These are phyloP conservation scores for Alternaria brassicae DNA, from an alignment of 2,329 filamentous ascomycete genomes.

Conservation along the genomic window DNA sequence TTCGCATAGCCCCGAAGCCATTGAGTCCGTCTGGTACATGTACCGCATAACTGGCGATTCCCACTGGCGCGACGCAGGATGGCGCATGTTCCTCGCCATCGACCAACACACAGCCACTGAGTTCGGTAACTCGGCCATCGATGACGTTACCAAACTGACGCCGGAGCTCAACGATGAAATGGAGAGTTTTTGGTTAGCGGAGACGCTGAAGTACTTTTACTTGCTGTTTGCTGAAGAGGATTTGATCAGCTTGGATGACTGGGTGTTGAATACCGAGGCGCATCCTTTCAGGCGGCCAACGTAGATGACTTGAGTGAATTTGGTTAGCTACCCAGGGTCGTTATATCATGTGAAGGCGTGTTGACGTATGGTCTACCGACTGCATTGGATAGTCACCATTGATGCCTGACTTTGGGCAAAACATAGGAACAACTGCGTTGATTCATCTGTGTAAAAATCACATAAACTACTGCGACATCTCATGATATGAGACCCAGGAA, in stretches of 20 bases:
- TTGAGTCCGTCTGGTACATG: slow-evolving; percentile 81
- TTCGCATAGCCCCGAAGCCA: slow-evolving; percentile 68
- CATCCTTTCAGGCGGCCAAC: slow-evolving; percentile 52
- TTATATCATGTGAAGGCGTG: background rate
- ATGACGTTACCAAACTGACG: slow-evolving; percentile 66
- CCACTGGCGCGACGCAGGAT: slow-evolving; percentile 71
- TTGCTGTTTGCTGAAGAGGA: slow-evolving; percentile 67
- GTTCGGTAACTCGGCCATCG: slow-evolving; percentile 69
- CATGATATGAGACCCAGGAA: background rate
- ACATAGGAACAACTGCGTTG: background rate
- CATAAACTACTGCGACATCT: background rate
- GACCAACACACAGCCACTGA: slow-evolving; percentile 66
- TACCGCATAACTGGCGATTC: slow-evolving; percentile 74
- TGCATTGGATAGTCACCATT: background rate
- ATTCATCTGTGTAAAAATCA: background rate
- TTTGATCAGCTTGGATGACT: slow-evolving; percentile 68
- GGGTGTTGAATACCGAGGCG: slow-evolving; percentile 63
- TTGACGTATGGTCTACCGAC: background rate
- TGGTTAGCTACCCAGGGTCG: background rate
- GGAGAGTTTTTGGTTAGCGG: slow-evolving; percentile 78
- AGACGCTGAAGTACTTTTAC: slow-evolving; percentile 73
- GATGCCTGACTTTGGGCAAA: background rate
- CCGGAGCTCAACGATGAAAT: slow-evolving; percentile 64
- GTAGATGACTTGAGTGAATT: background rate
- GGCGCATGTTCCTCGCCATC: slow-evolving; percentile 75